Percentiles rank a stretch among this genome's conserved stretches.
phyloP scores from a whole-genome alignment of 257 asterid genomes.

The Osmanthus fragrans region DNA sequence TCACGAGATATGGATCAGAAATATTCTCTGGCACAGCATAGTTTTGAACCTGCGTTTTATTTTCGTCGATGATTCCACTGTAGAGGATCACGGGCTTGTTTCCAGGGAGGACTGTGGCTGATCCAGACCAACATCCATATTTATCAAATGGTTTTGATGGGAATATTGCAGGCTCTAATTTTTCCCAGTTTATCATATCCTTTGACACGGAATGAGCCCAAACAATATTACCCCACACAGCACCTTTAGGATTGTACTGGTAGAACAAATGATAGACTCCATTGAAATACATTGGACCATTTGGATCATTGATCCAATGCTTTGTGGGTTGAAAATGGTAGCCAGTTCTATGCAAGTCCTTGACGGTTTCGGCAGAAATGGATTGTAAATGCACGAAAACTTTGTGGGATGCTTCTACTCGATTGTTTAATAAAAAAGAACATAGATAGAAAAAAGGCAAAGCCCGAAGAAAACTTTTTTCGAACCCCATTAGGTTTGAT shows the following conservation, averaged over 20 bases:
- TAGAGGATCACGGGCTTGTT: constrained; percentile 36
- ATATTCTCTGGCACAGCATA: constrained; percentile 35
- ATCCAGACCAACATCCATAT: constrained; percentile 50
- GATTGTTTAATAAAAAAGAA: constrained; percentile 10
- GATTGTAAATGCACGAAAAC: constrained; percentile 25
- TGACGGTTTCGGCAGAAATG: background rate
- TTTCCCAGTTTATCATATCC: constrained; percentile 45
- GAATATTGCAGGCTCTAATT: constrained; percentile 30
- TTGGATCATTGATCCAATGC: constrained; percentile 59
- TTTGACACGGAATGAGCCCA: constrained; percentile 49
- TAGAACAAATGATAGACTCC: constrained; percentile 46
- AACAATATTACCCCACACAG: constrained; percentile 40
- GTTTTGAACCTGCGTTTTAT: constrained; percentile 39
- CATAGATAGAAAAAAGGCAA: constrained; percentile 15
- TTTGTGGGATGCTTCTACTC: constrained; percentile 30
- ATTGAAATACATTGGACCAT: constrained; percentile 47
- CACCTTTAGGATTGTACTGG: constrained; percentile 50
- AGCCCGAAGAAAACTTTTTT: background rate
- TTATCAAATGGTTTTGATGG: constrained; percentile 31
- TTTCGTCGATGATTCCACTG: constrained; percentile 31
- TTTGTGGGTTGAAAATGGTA: constrained; percentile 62
- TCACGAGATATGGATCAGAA: constrained; percentile 42
- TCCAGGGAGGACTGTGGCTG: constrained; percentile 34
- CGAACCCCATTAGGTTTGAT: background rate
- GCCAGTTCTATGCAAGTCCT: constrained; percentile 45